Evolutionary conservation across 306 rosid species (phyloP).

Genomic region (Gastrolobium villosum): DNA sequence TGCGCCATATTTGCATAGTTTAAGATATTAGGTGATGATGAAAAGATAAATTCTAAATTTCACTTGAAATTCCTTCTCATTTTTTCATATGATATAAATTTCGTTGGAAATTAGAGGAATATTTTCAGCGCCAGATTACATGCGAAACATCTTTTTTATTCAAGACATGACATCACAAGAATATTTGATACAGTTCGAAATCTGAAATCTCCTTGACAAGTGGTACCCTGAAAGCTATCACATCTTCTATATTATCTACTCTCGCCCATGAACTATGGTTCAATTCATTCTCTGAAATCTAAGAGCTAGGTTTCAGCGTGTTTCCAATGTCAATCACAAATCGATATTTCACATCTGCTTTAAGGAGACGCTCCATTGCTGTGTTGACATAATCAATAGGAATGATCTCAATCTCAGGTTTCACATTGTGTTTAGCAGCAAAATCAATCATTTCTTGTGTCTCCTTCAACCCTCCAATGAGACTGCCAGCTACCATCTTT

Average conservation of each 20-base stretch:
- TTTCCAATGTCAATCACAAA: constrained; percentile 60
- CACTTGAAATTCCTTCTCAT: background rate
- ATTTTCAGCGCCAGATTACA: background rate
- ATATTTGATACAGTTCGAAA: background rate
- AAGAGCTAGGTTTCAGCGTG: constrained; percentile 37
- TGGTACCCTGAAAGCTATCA: too few relatives aligned
- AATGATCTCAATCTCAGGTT: constrained; percentile 55
- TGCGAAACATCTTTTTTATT: background rate
- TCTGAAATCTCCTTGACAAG: background rate
- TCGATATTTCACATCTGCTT: constrained; percentile 59
- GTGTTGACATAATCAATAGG: constrained; percentile 59
- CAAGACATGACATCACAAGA: background rate
- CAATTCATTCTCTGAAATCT: background rate
- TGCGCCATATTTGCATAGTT: too few relatives aligned
- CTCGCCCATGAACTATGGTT: too few relatives aligned
- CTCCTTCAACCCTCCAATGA: constrained; percentile 56
- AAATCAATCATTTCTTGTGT: constrained; percentile 61
- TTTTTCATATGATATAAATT: background rate
- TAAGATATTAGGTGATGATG: too few relatives aligned
- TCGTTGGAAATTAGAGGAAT: background rate
- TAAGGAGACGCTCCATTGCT: constrained; percentile 57
- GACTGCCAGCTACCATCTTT: constrained; percentile 48
- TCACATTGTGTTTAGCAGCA: constrained; percentile 53
- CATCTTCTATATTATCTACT: too few relatives aligned
- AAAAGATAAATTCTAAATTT: too few relatives aligned